Evolutionary conservation across 371 early-diverging fungal genomes (phyloP).

Genomic region (Synchytrium microbalum): DNA sequence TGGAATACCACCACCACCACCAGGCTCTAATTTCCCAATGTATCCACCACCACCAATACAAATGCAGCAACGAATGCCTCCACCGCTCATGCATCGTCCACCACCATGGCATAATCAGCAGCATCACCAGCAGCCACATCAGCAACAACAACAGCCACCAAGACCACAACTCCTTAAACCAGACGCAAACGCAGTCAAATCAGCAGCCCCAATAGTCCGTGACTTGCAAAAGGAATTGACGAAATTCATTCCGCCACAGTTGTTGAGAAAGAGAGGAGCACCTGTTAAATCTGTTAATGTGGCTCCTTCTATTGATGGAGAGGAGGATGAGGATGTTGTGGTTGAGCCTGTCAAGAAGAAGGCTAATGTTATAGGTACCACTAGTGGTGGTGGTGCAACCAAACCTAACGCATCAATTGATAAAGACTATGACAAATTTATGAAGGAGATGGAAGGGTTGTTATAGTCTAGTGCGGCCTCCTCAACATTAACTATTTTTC

Average conservation of each 20-base stretch:
- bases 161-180: slow-evolving; percentile 8
- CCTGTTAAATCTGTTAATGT: slow-evolving; percentile 6
- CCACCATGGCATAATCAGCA: too few relatives aligned
- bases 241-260: slow-evolving; percentile 21
- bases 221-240: slow-evolving; percentile 30
- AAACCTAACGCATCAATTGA: too few relatives aligned
- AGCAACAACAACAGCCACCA: slow-evolving; percentile 1
- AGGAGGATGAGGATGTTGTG: background rate
- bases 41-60: slow-evolving; percentile 5
- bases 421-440: too few relatives aligned
- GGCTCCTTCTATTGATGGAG: slow-evolving; percentile 4
- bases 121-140: slow-evolving; percentile 5
- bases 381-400: too few relatives aligned
- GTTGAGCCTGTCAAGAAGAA: background rate
- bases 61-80: slow-evolving; percentile 8
- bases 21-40: slow-evolving; percentile 5
- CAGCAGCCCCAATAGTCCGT: slow-evolving; percentile 28
- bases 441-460: too few relatives aligned
- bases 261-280: slow-evolving; percentile 11
- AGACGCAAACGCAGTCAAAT: slow-evolving; percentile 17
- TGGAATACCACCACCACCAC: slow-evolving; percentile 5
- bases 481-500: too few relatives aligned
- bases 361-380: too few relatives aligned
- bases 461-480: too few relatives aligned
- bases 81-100: slow-evolving; percentile 9